Percentiles rank a stretch among this genome's conserved stretches.
These are phyloP conservation scores for Stereocaulon alpinum DNA, from an alignment of 495 filamentous ascomycete species.

Conservation along the genomic window DNA sequence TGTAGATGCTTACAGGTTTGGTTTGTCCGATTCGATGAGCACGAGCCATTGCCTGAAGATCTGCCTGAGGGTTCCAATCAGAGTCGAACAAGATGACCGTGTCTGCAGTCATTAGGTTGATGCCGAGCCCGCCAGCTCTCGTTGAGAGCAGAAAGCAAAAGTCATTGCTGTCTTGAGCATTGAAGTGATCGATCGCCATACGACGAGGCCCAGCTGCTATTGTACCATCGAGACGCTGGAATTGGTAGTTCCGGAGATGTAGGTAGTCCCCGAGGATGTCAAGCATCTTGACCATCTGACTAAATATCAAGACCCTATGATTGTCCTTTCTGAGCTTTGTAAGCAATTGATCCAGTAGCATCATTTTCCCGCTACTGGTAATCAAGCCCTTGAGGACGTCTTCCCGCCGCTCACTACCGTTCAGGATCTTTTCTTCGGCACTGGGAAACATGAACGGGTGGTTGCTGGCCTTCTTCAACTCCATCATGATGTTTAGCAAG, in stretches of 20 bases:
- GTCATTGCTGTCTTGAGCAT: conserved; percentile 83
- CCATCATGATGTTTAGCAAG: conserved; percentile 98
- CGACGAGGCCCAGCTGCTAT: conserved; percentile 75
- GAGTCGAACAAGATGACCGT: conserved; percentile 98
- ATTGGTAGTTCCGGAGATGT: conserved; percentile 76
- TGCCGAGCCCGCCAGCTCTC: conserved; percentile 88
- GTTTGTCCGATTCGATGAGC: conserved; percentile 97
- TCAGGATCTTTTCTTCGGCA: conserved; percentile 78
- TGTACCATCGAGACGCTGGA: conserved; percentile 90
- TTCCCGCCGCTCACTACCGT: conserved; percentile 64
- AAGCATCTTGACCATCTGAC: conserved; percentile 98
- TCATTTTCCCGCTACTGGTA: conserved; percentile 97
- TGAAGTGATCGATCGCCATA: conserved; percentile 95
- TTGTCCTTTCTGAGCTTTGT: conserved; percentile 83
- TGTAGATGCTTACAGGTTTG: conserved; percentile 87
- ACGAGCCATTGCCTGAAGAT: conserved; percentile 96
- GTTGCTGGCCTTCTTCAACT: conserved; percentile 97
- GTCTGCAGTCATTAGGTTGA: conserved; percentile 98
- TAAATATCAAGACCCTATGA: conserved; percentile 95
- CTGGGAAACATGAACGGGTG: conserved; percentile 96
- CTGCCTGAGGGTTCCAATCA: conserved; percentile 98
- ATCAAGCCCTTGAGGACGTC: conserved; percentile 85
- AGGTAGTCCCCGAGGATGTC: conserved; percentile 93
- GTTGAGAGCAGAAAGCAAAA: conserved; percentile 96
- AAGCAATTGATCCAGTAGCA: conserved; percentile 88